Conservation (phyloP, 2,329 filamentous ascomycete genomes). For the Pyrenochaeta sp. region DNA sequence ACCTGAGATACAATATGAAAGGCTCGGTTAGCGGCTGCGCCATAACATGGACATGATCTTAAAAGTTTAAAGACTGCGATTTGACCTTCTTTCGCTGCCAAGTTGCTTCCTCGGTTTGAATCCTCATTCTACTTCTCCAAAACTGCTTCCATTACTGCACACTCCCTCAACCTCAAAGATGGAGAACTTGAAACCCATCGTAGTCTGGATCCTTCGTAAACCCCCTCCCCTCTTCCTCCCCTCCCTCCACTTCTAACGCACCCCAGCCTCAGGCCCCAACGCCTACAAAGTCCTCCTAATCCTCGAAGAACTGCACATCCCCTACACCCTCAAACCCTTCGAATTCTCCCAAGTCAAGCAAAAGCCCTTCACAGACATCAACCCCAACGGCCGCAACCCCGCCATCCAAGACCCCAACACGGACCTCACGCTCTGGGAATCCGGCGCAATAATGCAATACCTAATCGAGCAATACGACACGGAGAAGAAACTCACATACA, state of each 20-base stretch:
- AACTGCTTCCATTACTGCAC: not conserved
- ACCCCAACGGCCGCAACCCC: constrained; percentile 54
- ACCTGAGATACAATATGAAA: not conserved
- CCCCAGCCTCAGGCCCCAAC: constrained; percentile 5
- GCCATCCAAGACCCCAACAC: constrained; percentile 56
- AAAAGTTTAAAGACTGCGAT: not conserved
- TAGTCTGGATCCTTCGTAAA: not conserved
- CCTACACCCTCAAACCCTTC: constrained; percentile 20
- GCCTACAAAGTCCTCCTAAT: constrained; percentile 22
- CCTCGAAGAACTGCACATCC: constrained; percentile 42
- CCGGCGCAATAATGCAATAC: constrained; percentile 49
- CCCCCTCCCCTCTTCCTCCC: not conserved
- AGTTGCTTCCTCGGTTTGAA: not conserved
- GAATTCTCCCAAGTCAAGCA: constrained; percentile 14
- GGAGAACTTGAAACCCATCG: not conserved
- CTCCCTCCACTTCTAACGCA: not conserved
- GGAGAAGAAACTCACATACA: constrained; percentile 35
- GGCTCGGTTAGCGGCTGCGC: not conserved
- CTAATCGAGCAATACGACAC: constrained; percentile 49
- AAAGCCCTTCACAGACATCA: constrained; percentile 27
- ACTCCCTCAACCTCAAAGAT: not conserved
- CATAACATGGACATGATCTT: not conserved
- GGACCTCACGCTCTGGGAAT: constrained; percentile 52
- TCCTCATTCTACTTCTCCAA: not conserved
- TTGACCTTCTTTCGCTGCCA: not conserved